Evolutionary conservation across 345 rosid species (phyloP).

Genomic region (Eutrema heterophyllum): DNA sequence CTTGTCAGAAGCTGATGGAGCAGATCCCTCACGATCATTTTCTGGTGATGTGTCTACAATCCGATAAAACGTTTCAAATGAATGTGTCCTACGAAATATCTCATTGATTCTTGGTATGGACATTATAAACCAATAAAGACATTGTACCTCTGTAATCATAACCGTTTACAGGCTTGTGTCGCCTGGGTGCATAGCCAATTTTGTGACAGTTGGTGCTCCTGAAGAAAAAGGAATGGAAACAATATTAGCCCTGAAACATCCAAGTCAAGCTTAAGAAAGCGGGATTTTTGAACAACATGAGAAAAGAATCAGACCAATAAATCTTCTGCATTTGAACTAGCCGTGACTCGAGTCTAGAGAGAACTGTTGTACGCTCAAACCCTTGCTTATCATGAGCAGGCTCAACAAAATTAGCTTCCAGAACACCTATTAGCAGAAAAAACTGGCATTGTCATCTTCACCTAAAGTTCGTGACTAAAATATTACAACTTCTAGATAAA

Average conservation of each 20-base stretch:
- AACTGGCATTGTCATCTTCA: slow-evolving; percentile 16
- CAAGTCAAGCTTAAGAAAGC: background rate
- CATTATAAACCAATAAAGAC: background rate
- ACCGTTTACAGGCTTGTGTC: slow-evolving; percentile 31
- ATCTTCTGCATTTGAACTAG: slow-evolving; percentile 77
- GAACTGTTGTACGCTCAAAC: slow-evolving; percentile 86
- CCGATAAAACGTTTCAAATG: slow-evolving; percentile 22
- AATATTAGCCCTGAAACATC: slow-evolving; percentile 10
- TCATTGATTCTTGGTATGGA: background rate
- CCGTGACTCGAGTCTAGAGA: slow-evolving; percentile 74
- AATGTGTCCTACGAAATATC: background rate
- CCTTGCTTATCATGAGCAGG: slow-evolving; percentile 99
- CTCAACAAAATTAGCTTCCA: slow-evolving; percentile 94
- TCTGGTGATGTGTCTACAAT: slow-evolving; percentile 50
- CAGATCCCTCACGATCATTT: slow-evolving; percentile 14
- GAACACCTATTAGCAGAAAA: slow-evolving; percentile 50
- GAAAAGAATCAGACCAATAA: slow-evolving; percentile 57
- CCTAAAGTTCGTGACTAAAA: background rate
- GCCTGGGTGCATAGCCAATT: slow-evolving; percentile 76
- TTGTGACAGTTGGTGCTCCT: slow-evolving; percentile 66
- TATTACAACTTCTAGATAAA: slow-evolving; percentile 1
- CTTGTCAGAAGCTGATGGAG: slow-evolving; percentile 40
- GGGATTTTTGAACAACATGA: background rate
- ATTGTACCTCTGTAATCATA: slow-evolving; percentile 42
- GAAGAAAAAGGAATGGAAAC: slow-evolving; percentile 2